A percentile compares a stretch with the other conserved stretches of the same genome.
Conservation (phyloP, 2,329 filamentous ascomycete species). For the Sarocladium strictum region DNA sequence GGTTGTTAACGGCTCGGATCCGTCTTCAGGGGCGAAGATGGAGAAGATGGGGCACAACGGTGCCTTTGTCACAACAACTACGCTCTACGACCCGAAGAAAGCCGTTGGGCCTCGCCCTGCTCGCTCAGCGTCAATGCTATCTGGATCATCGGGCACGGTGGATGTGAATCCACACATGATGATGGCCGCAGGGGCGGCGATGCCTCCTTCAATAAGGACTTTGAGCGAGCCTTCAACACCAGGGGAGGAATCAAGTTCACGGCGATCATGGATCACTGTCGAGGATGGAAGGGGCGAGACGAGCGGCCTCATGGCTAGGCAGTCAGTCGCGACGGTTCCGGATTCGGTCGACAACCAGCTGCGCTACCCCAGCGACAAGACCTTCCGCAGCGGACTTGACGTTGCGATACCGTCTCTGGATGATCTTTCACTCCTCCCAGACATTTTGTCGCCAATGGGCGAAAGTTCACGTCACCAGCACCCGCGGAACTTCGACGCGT, state of each 20-base stretch:
- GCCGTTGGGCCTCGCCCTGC: not conserved
- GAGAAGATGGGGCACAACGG: not conserved
- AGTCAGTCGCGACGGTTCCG: not conserved
- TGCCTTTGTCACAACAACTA: not conserved
- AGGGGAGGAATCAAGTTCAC: not conserved
- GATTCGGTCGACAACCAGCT: constrained; percentile 11
- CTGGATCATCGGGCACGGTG: not conserved
- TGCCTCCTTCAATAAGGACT: constrained; percentile 1
- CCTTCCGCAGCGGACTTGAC: constrained; percentile 23
- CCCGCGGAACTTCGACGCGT: constrained; percentile 9
- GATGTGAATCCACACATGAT: not conserved
- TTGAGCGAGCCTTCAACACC: not conserved
- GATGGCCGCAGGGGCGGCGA: constrained; percentile 6
- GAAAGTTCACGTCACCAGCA: not conserved
- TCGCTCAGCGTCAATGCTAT: not conserved
- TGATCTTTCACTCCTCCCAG: constrained; percentile 18
- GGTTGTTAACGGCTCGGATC: constrained; percentile 19
- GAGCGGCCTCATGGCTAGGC: not conserved
- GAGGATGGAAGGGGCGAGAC: constrained; percentile 13
- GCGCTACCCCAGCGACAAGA: constrained; percentile 13
- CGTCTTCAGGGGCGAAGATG: constrained; percentile 10
- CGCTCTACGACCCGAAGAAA: constrained; percentile 2
- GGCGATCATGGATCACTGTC: constrained; percentile 28
- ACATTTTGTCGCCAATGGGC: not conserved
- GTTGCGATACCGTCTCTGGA: constrained; percentile 22